Evolutionary conservation across 495 filamentous ascomycete species (phyloP).

Genomic region (Diplogelasinospora grovesii): DNA sequence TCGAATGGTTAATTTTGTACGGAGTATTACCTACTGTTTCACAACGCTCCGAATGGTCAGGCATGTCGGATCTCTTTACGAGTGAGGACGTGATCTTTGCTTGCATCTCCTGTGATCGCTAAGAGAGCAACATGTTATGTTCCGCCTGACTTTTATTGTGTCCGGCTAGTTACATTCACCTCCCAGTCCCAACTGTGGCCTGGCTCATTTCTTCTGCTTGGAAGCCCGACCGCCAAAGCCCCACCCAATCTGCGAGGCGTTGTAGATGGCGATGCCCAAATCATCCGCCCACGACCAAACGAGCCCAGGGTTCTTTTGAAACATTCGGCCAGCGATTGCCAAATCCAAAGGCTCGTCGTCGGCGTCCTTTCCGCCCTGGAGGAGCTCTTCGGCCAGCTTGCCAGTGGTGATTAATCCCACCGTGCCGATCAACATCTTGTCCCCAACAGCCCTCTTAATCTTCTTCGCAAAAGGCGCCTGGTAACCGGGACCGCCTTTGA

Average conservation of each 20-base stretch:
- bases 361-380: constrained; percentile 29
- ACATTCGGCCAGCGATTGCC: constrained; percentile 53
- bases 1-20: too few relatives aligned
- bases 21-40: too few relatives aligned
- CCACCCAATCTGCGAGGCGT: constrained; percentile 64
- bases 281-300: constrained; percentile 64
- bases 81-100: too few relatives aligned
- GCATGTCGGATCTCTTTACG: too few relatives aligned
- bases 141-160: too few relatives aligned
- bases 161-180: too few relatives aligned
- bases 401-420: constrained; percentile 59
- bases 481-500: constrained; percentile 52
- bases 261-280: constrained; percentile 49
- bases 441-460: constrained; percentile 56
- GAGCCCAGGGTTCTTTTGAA: constrained; percentile 63
- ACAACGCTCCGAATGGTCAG: too few relatives aligned
- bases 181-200: too few relatives aligned
- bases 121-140: too few relatives aligned
- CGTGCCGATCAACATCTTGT: constrained; percentile 46
- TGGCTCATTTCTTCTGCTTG: too few relatives aligned
- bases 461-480: constrained; percentile 49
- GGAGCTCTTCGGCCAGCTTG: constrained; percentile 43
- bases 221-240: constrained; percentile 25
- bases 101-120: too few relatives aligned
- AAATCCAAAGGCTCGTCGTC: constrained; percentile 48